Percentiles rank a stretch among this genome's conserved stretches.
Evolutionary conservation across 106 monocot genomes (phyloP).

Genomic region (Dioscorea dumetorum): DNA sequence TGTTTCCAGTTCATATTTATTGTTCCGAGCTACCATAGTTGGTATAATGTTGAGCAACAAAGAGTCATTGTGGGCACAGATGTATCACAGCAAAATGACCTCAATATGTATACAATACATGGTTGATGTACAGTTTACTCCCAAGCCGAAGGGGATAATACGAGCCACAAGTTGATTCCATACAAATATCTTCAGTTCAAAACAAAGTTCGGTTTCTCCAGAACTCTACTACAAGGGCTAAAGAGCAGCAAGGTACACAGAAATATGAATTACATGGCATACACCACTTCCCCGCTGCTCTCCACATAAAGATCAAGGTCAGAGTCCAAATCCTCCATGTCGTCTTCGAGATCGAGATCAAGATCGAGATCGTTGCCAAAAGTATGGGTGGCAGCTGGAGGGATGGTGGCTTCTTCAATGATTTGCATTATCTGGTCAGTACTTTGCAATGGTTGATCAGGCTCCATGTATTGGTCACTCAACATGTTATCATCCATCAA

Average conservation of each 20-base stretch:
- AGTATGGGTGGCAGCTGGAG: conserved; percentile 39
- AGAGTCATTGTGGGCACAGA: too few species aligned
- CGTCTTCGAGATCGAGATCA: conserved; percentile 77
- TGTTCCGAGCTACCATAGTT: too few species aligned
- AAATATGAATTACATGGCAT: conserved; percentile 46
- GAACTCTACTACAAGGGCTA: too few species aligned
- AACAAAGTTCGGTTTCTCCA: too few species aligned
- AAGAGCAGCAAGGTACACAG: neutral
- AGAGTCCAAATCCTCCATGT: conserved; percentile 70
- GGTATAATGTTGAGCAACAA: too few species aligned
- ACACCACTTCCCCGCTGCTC: conserved; percentile 76
- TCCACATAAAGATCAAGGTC: conserved; percentile 75
- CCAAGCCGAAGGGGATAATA: too few species aligned
- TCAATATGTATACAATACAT: too few species aligned
- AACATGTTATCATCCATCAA: conserved; percentile 56
- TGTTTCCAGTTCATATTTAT: too few species aligned
- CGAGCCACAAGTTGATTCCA: too few species aligned
- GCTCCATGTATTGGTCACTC: conserved; percentile 54
- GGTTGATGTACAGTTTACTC: too few species aligned
- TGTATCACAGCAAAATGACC: too few species aligned
- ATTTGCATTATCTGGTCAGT: conserved; percentile 78
- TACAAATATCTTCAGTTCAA: too few species aligned
- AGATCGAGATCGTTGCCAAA: conserved; percentile 37
- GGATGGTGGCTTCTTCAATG: conserved; percentile 76
- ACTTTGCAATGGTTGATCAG: conserved; percentile 45